phyloP scores from a whole-genome alignment of 495 filamentous ascomycete genomes.

The Lophium mytilinum region DNA sequence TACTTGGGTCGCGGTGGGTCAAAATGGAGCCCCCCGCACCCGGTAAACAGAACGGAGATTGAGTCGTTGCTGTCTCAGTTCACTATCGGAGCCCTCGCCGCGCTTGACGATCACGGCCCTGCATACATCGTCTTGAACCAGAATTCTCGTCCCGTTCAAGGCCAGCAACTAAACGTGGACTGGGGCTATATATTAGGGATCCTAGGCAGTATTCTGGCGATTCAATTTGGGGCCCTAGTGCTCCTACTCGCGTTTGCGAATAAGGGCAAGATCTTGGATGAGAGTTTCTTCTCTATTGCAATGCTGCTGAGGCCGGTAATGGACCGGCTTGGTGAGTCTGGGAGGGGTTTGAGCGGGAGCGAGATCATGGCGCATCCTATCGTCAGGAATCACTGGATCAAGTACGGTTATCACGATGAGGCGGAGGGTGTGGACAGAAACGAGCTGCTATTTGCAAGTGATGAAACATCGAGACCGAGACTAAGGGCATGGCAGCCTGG shows the following conservation, averaged over 20 bases:
- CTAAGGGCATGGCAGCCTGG: no score
- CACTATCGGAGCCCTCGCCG: constrained; percentile 18
- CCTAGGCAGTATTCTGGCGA: constrained; percentile 12
- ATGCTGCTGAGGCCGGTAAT: constrained; percentile 21
- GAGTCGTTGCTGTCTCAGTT: constrained; percentile 14
- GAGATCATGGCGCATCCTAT: constrained; percentile 21
- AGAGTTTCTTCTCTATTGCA: constrained; percentile 18
- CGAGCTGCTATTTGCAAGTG: no score
- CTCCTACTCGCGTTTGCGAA: constrained; percentile 15
- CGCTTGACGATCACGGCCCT: constrained; percentile 20
- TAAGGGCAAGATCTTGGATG: constrained; percentile 21
- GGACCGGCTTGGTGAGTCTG: constrained; percentile 13
- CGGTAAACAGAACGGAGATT: constrained; percentile 6
- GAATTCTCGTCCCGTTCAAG: constrained; percentile 7
- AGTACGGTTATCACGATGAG: constrained; percentile 22
- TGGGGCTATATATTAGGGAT: constrained; percentile 15
- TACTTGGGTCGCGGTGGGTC: constrained; percentile 8
- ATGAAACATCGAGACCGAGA: neutral
- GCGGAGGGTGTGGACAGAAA: neutral
- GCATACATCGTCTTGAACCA: constrained; percentile 13
- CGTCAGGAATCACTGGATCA: constrained; percentile 12
- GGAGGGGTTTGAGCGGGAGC: constrained; percentile 16
- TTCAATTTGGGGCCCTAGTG: constrained; percentile 19
- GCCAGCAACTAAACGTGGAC: constrained; percentile 16
- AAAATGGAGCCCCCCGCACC: constrained; percentile 14